Base-by-base conservation (phyloP, 345 rosid species). In the Physaria fendleri region DNA sequence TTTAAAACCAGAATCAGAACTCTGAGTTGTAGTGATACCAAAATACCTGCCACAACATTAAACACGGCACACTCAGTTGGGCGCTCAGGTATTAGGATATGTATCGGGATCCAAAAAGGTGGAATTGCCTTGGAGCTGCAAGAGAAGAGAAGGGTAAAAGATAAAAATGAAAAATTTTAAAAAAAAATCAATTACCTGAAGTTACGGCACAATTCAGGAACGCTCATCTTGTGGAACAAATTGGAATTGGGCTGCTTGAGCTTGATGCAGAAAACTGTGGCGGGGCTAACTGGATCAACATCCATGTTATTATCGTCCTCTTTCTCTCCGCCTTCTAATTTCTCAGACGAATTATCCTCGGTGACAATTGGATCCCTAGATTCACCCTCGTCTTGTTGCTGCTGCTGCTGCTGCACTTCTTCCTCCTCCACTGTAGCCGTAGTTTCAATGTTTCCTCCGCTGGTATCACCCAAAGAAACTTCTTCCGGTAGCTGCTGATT, bases 81-180 rank as follows among this genome's bases (percentile, higher is more conserved):
- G 9, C 99, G 76, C 79, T 93, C 99, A 0, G 99, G 97, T 64
- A 93, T 85, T 64, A 93, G 82, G 69, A 87, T 82, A 66, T 93
- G 97, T 65, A 93, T 85, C 28, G 99, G 99, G 57, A 93, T 93
- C 99, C 99, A 93, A 74, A 93, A 93, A 10, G 99, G 97, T 32
- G 95, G 73, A 60, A 80, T 93, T 10, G 97, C 85, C 66, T 65
- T 85, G 17, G 99, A 93, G 76, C 99, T 93, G 59, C 70, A 81
- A 33, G 38, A 35, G 27, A 40, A 29, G 27, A 68, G 7, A 68
- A 51, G 12, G n/a, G 9, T 45, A 41, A 27, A 21, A 21, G 21
- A 16, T 4, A 8, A 30, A 44, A 24, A 12, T 20, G 11, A 37
- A 7, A 62, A 38, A 8, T 7, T 35, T n/a, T n/a, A n/a, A n/a